Evolutionary conservation across 257 asterid species (phyloP).

Genomic region (Rauvolfia tetraphylla): DNA sequence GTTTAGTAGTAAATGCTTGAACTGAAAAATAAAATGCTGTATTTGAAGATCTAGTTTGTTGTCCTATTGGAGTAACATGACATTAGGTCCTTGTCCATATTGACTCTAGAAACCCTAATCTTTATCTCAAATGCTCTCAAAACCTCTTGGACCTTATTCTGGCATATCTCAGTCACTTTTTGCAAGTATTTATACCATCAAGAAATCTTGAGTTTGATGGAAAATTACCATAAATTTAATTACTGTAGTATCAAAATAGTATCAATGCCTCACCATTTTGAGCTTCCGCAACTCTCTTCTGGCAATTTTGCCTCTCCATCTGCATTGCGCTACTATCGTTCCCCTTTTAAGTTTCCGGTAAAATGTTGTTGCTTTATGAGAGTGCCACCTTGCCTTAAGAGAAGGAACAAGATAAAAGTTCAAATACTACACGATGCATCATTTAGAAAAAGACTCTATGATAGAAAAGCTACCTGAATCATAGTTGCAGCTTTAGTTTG

Average conservation of each 20-base stretch:
- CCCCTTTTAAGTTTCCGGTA: constrained; percentile 72
- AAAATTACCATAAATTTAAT: not conserved
- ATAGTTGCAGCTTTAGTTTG: constrained; percentile 72
- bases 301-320: constrained; percentile 83
- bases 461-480: constrained; percentile 61
- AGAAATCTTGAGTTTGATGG: not conserved
- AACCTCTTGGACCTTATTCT: not conserved
- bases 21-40: not conserved
- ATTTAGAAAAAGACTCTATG: constrained; percentile 13
- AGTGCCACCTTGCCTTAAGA: constrained; percentile 81
- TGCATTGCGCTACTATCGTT: constrained; percentile 69
- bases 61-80: not conserved
- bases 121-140: not conserved
- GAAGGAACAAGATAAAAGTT: constrained; percentile 25
- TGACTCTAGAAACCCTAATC: not conserved
- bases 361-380: constrained; percentile 56
- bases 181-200: not conserved
- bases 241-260: constrained; percentile 23
- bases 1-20: not conserved
- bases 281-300: constrained; percentile 80
- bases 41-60: not conserved
- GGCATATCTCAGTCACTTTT: not conserved
- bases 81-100: not conserved
- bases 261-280: constrained; percentile 58
- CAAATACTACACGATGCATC: constrained; percentile 15